Conservation (phyloP, 805 yeast genomes). For the Metschnikowia cerradonensis region DNA sequence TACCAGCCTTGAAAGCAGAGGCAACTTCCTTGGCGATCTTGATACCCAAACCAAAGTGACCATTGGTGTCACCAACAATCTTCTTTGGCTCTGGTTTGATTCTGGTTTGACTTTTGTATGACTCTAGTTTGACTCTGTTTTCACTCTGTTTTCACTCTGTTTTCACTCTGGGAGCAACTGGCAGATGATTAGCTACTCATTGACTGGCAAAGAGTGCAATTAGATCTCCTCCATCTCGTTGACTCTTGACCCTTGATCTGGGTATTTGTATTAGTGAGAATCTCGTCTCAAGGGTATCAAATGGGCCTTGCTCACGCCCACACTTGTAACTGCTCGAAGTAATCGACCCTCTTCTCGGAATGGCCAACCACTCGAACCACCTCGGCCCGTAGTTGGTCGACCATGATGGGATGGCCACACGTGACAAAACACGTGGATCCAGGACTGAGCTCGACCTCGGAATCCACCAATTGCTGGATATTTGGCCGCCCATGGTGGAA, state of each 20-base stretch:
- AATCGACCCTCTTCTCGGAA: conserved; percentile 11
- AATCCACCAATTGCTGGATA: conserved; percentile 8
- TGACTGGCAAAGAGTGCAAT: conserved; percentile 98
- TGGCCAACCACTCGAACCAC: conserved; percentile 11
- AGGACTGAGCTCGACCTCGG: conserved; percentile 1
- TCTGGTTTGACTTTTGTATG: conserved; percentile 99
- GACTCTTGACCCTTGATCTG: neutral
- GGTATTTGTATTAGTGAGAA: no score
- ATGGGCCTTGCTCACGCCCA: conserved; percentile 16
- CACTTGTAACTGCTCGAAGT: conserved; percentile 20
- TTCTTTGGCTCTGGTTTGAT: conserved; percentile 74
- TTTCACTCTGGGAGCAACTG: conserved; percentile 89
- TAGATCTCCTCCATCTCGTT: conserved; percentile 85
- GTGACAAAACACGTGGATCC: conserved; percentile 23
- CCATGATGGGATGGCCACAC: conserved; percentile 34
- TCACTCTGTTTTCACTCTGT: conserved; percentile 50
- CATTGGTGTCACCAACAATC: conserved; percentile 96
- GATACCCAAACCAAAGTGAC: conserved; percentile 99
- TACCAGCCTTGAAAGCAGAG: conserved; percentile 99
- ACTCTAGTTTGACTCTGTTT: no score
- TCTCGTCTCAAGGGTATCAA: no score
- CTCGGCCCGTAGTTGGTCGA: conserved; percentile 25
- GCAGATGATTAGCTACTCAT: conserved; percentile 99
- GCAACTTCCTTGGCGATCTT: conserved; percentile 99
- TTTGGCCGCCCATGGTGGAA: conserved; percentile 16